These are phyloP conservation scores for Dothiorella sarmentorum DNA, from an alignment of 2,329 filamentous ascomycete genomes.

Conservation along the genomic window DNA sequence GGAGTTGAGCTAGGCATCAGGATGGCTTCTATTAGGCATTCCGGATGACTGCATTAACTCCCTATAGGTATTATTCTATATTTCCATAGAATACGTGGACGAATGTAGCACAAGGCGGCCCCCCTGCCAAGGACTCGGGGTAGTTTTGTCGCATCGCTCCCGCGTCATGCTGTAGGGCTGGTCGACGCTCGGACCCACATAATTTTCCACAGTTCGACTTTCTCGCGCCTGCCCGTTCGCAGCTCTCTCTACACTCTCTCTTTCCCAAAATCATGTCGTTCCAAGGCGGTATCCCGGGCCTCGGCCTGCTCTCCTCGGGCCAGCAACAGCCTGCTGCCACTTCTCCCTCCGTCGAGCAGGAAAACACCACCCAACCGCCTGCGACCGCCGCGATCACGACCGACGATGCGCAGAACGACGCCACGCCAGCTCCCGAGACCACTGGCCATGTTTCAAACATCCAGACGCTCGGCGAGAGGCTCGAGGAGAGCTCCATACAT, in stretches of 20 bases:
- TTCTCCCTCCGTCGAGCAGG: not conserved
- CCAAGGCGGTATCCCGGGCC: conserved; percentile 30
- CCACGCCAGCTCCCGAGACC: not conserved
- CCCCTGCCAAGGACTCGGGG: no score
- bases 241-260: not conserved
- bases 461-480: conserved; percentile 23
- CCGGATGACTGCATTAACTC: no score
- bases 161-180: no score
- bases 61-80: no score
- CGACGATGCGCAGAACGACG: not conserved
- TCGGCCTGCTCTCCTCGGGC: conserved; percentile 29
- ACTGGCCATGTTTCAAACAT: not conserved
- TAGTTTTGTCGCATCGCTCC: conserved; percentile 7
- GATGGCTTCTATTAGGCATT: no score
- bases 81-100: no score
- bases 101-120: no score
- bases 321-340: not conserved
- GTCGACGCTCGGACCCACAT: no score
- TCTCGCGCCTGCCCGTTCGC: not conserved
- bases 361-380: conserved; percentile 21
- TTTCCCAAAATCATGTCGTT: not conserved
- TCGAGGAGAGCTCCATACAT: conserved; percentile 35
- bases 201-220: not conserved
- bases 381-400: not conserved
- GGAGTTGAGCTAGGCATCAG: no score